Percentiles rank a stretch among this genome's conserved stretches.
Conservation (phyloP, 2,329 filamentous ascomycete species). For the Cytospora piceae region DNA sequence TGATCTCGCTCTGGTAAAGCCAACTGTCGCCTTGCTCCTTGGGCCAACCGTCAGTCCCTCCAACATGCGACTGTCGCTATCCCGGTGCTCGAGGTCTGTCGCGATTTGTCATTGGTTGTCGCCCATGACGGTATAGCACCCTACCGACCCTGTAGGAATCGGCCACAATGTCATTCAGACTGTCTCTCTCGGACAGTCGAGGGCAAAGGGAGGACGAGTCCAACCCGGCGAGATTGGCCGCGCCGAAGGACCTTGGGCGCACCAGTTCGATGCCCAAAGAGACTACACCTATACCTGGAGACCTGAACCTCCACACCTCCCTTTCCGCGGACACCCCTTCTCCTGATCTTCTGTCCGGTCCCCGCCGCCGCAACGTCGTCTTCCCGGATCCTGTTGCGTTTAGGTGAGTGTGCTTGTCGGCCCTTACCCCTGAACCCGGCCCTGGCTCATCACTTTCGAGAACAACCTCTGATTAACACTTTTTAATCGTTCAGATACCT, state of each 20-base stretch:
- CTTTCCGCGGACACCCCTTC: slow-evolving; percentile 31
- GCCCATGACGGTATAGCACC: slow-evolving; percentile 22
- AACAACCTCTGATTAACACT: slow-evolving; percentile 3
- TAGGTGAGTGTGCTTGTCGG: slow-evolving; percentile 43
- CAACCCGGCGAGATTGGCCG: slow-evolving; percentile 40
- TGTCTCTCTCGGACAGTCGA: slow-evolving; percentile 40
- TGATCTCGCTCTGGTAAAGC: slow-evolving; percentile 12
- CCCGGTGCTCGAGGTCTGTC: slow-evolving; percentile 22
- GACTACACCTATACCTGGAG: slow-evolving; percentile 28
- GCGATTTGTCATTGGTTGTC: slow-evolving; percentile 23
- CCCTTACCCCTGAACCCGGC: slow-evolving; percentile 5
- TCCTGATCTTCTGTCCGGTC: slow-evolving; percentile 36
- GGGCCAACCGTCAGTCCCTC: background rate
- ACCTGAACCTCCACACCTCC: slow-evolving; percentile 34
- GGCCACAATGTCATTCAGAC: slow-evolving; percentile 46
- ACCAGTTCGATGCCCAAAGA: slow-evolving; percentile 32
- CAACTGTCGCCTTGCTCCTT: background rate
- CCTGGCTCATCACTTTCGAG: background rate
- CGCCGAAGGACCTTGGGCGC: slow-evolving; percentile 36
- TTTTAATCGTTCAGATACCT: slow-evolving; percentile 63
- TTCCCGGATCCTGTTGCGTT: slow-evolving; percentile 63
- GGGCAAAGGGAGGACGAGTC: slow-evolving; percentile 45
- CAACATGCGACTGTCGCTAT: slow-evolving; percentile 27
- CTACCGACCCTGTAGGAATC: background rate
- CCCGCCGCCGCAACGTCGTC: slow-evolving; percentile 52